phyloP scores from a whole-genome alignment of 2,329 filamentous ascomycete genomes.

The Aspergillus fumigatus region DNA sequence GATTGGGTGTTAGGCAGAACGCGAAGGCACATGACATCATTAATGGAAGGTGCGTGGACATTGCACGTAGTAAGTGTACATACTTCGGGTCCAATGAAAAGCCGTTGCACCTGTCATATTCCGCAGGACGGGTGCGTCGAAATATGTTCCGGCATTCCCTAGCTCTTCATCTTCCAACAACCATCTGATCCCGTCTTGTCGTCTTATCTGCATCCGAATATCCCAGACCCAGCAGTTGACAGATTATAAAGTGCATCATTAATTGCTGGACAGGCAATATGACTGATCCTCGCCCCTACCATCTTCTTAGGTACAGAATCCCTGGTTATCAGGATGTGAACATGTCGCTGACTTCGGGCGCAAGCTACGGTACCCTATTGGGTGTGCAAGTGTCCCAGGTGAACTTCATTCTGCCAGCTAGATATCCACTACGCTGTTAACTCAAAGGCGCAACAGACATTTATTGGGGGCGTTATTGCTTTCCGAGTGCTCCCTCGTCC shows the following conservation, averaged over 20 bases:
- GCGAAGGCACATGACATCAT: constrained; percentile 40
- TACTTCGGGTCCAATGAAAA: background rate
- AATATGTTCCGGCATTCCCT: background rate
- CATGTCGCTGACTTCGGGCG: constrained; percentile 4
- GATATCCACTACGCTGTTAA: background rate
- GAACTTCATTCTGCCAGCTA: constrained; percentile 19
- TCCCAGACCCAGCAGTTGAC: background rate
- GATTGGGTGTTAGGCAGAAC: constrained; percentile 28
- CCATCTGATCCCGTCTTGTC: background rate
- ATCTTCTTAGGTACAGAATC: constrained; percentile 26
- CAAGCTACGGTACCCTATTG: constrained; percentile 79
- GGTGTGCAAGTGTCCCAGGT: constrained; percentile 85
- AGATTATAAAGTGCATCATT: background rate
- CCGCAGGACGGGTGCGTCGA: background rate
- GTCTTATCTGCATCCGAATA: background rate
- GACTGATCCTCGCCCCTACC: constrained; percentile 32
- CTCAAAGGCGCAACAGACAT: constrained; percentile 54
- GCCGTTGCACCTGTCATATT: constrained; percentile 10
- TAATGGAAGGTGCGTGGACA: constrained; percentile 5
- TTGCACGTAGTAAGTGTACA: constrained; percentile 2
- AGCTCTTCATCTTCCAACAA: background rate
- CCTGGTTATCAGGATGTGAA: background rate
- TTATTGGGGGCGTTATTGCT: constrained; percentile 67
- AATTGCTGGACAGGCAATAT: constrained; percentile 13
- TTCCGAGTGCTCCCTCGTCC: constrained; percentile 72